Evolutionary conservation across 306 rosid species (phyloP).

Genomic region (Coriaria nepalensis): DNA sequence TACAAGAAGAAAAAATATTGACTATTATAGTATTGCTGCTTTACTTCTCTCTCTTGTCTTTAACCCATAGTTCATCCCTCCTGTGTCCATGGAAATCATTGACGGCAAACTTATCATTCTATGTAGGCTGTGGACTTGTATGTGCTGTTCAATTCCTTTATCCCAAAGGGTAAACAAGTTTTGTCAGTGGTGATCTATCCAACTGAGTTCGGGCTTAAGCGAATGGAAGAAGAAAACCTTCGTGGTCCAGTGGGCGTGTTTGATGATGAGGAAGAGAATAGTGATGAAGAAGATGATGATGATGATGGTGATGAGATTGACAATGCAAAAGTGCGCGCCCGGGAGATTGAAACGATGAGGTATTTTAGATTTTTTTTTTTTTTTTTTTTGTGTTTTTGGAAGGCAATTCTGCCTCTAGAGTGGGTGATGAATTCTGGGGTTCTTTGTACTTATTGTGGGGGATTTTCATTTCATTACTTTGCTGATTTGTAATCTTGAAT

Average conservation of each 20-base stretch:
- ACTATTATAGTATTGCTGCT: too few species aligned
- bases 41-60: too few species aligned
- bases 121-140: constrained; percentile 70
- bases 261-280: constrained; percentile 35
- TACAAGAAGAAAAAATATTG: too few species aligned
- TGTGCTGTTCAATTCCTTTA: constrained; percentile 55
- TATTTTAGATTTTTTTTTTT: constrained; percentile 7
- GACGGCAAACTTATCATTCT: constrained; percentile 5
- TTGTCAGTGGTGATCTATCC: constrained; percentile 73
- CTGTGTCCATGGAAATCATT: too few species aligned
- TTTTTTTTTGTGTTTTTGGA: background rate
- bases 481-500: background rate
- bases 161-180: constrained; percentile 53
- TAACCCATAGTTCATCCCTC: background rate
- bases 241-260: constrained; percentile 70
- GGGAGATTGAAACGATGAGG: constrained; percentile 76
- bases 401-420: too few species aligned
- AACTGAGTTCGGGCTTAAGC: constrained; percentile 81
- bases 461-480: background rate
- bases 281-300: constrained; percentile 22
- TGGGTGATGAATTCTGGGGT: too few species aligned
- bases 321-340: constrained; percentile 63
- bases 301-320: constrained; percentile 26
- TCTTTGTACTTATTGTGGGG: too few species aligned
- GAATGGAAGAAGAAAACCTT: constrained; percentile 77